phyloP scores from a whole-genome alignment of 257 asterid genomes.

The Solanum sejunctum region DNA sequence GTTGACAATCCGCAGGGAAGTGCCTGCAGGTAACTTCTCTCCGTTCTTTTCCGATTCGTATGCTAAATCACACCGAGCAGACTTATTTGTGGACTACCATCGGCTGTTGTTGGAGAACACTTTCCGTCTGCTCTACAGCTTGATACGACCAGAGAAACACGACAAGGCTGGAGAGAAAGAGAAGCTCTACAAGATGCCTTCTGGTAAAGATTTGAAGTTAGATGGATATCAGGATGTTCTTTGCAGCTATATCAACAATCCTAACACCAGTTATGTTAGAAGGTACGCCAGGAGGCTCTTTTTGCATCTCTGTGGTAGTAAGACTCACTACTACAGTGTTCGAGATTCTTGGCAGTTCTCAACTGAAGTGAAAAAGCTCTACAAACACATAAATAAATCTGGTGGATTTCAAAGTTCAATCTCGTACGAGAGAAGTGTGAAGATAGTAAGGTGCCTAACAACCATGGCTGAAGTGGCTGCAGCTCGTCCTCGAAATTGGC shows the following conservation, averaged over 20 bases:
- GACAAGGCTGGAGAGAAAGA: constrained; percentile 94
- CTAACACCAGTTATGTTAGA: constrained; percentile 73
- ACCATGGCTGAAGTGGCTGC: constrained; percentile 92
- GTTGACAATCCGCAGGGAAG: constrained; percentile 78
- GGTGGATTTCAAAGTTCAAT: constrained; percentile 85
- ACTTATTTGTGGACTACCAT: constrained; percentile 84
- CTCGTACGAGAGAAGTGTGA: constrained; percentile 92
- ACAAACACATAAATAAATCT: constrained; percentile 78
- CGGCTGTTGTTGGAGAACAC: constrained; percentile 79
- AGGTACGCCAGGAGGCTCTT: constrained; percentile 95
- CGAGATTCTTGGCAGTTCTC: constrained; percentile 97
- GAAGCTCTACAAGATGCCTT: constrained; percentile 41
- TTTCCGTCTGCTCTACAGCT: constrained; percentile 84
- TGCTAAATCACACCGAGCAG: constrained; percentile 88
- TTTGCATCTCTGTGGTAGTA: constrained; percentile 94
- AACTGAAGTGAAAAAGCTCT: constrained; percentile 76
- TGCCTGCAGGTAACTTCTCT: constrained; percentile 92
- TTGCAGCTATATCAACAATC: constrained; percentile 93
- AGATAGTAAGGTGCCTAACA: constrained; percentile 80
- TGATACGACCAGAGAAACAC: constrained; percentile 96
- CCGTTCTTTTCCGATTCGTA: constrained; percentile 95
- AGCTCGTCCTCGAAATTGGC: constrained; percentile 98
- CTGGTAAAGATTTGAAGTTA: constrained; percentile 83
- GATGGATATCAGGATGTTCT: constrained; percentile 96
- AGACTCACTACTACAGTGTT: constrained; percentile 93